These are phyloP conservation scores for Phaeosphaeria sp. DNA, from an alignment of 2,329 filamentous ascomycete genomes.

Conservation along the genomic window DNA sequence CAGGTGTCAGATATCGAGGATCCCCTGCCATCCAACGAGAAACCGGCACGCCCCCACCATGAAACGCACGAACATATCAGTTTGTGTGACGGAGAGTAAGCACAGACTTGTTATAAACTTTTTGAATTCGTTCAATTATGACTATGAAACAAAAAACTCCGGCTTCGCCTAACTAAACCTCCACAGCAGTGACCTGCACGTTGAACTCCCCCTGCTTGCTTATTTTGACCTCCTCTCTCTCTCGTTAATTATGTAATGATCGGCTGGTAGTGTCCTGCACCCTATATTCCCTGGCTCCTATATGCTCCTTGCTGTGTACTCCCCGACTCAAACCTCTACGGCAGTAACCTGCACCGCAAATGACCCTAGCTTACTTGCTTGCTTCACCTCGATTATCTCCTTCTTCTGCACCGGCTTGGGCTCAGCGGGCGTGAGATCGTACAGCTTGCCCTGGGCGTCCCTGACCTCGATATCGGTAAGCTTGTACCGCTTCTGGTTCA, in stretches of 20 bases:
- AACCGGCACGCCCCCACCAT: background rate
- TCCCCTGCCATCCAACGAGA: background rate
- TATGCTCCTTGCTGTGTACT: no score
- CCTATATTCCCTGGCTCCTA: background rate
- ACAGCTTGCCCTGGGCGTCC: slow-evolving; percentile 12
- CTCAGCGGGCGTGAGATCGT: slow-evolving; percentile 6
- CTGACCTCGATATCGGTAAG: slow-evolving; percentile 15
- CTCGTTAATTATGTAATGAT: no score
- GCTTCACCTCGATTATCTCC: background rate
- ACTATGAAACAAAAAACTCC: background rate
- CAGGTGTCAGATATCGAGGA: background rate
- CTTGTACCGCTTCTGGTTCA: slow-evolving; percentile 18
- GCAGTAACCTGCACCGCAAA: background rate
- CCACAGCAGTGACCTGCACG: background rate
- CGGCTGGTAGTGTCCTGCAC: background rate
- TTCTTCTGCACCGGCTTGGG: background rate
- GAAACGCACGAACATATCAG: background rate
- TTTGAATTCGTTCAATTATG: background rate
- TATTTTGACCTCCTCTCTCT: no score
- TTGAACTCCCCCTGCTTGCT: no score
- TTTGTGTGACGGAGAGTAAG: background rate
- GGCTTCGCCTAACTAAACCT: background rate
- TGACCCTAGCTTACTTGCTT: background rate
- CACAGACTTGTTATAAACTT: background rate
- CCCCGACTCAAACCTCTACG: background rate